Evolutionary conservation across 1,284 basidiomycete genomes (phyloP).

Genomic region (Exsudoporus floridanus): DNA sequence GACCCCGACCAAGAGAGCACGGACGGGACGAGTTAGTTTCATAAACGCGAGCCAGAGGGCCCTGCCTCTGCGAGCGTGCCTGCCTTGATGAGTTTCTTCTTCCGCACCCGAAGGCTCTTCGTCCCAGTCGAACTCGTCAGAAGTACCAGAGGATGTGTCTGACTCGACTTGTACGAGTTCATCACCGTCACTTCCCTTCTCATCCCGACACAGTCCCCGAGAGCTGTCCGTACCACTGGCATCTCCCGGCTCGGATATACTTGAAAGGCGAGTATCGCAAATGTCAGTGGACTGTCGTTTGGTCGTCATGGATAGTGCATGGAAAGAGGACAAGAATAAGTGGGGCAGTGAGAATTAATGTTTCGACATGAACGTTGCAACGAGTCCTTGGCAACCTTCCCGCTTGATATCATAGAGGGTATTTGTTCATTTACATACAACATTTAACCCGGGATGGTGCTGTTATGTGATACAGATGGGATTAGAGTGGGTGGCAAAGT

Average conservation of each 20-base stretch:
- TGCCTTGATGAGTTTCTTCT: constrained; percentile 21
- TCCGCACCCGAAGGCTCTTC: constrained; percentile 41
- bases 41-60: constrained; percentile 64
- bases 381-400: constrained; percentile 1
- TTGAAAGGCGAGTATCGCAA: constrained; percentile 8
- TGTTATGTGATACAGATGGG: not conserved
- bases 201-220: constrained; percentile 4
- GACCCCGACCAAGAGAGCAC: constrained; percentile 54
- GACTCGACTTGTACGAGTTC: constrained; percentile 37
- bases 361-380: constrained; percentile 8
- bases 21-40: constrained; percentile 60
- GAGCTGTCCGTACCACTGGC: not conserved
- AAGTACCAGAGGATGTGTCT: constrained; percentile 59
- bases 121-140: constrained; percentile 77
- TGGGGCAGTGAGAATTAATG: not conserved
- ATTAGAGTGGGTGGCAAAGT: not conserved
- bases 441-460: not conserved
- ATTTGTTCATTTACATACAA: constrained; percentile 7
- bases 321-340: not conserved
- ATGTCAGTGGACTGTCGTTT: constrained; percentile 6
- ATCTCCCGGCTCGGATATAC: constrained; percentile 7
- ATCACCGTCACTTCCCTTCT: constrained; percentile 10
- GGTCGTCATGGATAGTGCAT: constrained; percentile 20
- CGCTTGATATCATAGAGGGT: not conserved
- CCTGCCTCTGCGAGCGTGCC: constrained; percentile 46